These are phyloP conservation scores for Diplodia scrobiculata DNA, from an alignment of 2,329 filamentous ascomycete genomes.

Conservation along the genomic window DNA sequence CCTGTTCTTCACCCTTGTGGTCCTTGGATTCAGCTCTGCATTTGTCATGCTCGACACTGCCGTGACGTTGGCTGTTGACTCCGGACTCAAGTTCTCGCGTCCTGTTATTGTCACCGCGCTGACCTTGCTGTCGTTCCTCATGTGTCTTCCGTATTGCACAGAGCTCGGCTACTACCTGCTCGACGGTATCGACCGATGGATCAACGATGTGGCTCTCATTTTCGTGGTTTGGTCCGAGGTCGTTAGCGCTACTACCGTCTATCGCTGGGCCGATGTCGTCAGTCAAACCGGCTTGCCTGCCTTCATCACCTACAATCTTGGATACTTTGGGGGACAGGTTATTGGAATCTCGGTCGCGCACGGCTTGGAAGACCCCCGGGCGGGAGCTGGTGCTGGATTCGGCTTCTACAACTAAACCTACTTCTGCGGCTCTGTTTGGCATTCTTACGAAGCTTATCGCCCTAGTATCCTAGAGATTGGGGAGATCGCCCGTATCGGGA, in stretches of 20 bases:
- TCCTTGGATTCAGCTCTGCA: slow-evolving; percentile 61
- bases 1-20: slow-evolving; percentile 61
- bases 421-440: no score
- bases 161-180: slow-evolving; percentile 61
- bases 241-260: slow-evolving; percentile 56
- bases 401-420: slow-evolving; percentile 48
- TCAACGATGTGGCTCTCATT: slow-evolving; percentile 58
- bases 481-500: no score
- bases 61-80: slow-evolving; percentile 58
- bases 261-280: slow-evolving; percentile 55
- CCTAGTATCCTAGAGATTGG: no score
- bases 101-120: slow-evolving; percentile 55
- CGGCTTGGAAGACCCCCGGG: slow-evolving; percentile 45
- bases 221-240: slow-evolving; percentile 59
- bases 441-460: no score
- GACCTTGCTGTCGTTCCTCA: slow-evolving; percentile 55
- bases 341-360: slow-evolving; percentile 57
- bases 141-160: slow-evolving; percentile 61
- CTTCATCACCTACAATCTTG: slow-evolving; percentile 53
- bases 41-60: slow-evolving; percentile 63
- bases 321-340: slow-evolving; percentile 58
- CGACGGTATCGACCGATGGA: slow-evolving; percentile 59
- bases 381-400: slow-evolving; percentile 56
- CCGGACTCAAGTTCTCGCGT: slow-evolving; percentile 53
- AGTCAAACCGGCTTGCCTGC: slow-evolving; percentile 50